phyloP scores from a whole-genome alignment of 768 basidiomycete species.

The Hysterangium stoloniferum region DNA sequence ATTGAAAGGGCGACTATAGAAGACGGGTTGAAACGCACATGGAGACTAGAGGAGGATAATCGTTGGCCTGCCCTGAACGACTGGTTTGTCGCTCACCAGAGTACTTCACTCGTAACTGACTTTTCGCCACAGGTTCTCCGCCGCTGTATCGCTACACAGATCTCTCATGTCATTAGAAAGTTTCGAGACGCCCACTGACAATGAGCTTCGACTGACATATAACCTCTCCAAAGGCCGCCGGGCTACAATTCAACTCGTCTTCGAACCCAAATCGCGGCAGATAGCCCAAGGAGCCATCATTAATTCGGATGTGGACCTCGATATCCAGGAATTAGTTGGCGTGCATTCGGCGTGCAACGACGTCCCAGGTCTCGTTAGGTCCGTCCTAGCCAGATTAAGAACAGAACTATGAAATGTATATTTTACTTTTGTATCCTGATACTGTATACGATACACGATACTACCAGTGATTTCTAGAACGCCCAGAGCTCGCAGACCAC shows the following conservation, averaged over 20 bases:
- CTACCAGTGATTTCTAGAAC: too few species aligned
- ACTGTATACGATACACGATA: too few species aligned
- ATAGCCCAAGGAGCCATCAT: slow-evolving; percentile 45
- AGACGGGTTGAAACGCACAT: slow-evolving; percentile 49
- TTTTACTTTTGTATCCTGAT: too few species aligned
- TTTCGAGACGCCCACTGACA: slow-evolving; percentile 56
- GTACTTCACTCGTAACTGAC: not conserved
- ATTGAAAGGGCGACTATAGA: slow-evolving; percentile 63
- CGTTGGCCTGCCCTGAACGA: slow-evolving; percentile 59
- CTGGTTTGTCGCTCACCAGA: slow-evolving; percentile 38
- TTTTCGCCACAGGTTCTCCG: slow-evolving; percentile 50
- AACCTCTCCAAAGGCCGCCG: slow-evolving; percentile 24
- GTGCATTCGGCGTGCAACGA: slow-evolving; percentile 58
- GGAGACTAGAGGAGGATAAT: slow-evolving; percentile 47
- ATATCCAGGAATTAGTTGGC: slow-evolving; percentile 53
- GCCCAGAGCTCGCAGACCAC: slow-evolving; percentile 41
- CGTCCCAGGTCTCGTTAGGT: slow-evolving; percentile 54
- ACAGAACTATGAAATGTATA: slow-evolving; percentile 16
- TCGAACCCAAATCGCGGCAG: slow-evolving; percentile 60
- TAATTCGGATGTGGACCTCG: slow-evolving; percentile 26
- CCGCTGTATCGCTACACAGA: slow-evolving; percentile 57
- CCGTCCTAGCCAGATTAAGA: slow-evolving; percentile 44
- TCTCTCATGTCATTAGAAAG: slow-evolving; percentile 53
- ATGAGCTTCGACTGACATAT: slow-evolving; percentile 71
- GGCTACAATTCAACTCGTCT: slow-evolving; percentile 52